Evolutionary conservation across 176 grass and related monocot species (phyloP), one percentile per base, ranked within the genome.

Genomic region (Rhynchospora tenuis): DNA sequence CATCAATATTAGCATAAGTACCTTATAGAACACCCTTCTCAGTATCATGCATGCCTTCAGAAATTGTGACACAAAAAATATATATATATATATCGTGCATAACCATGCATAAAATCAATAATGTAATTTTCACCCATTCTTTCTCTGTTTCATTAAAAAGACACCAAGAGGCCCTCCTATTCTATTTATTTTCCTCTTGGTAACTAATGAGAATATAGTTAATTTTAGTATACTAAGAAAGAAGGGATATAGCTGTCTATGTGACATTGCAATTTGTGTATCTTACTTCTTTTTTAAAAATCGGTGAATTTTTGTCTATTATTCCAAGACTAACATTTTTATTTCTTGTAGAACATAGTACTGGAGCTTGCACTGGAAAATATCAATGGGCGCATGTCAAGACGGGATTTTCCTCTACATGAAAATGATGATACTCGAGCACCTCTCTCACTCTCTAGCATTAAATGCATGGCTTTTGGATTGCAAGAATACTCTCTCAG

Each of bases 381-480:
- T 20, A 82, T 82, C 43, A 64, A 82, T 26, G 60, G 60, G 5
- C 59, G 4, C 13, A n/a, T 47, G 24, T 65, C 62, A 82, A 82
- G 23, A 52, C 5, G 60, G 45, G 79, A 65, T 26, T 64, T 22
- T 48, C 62, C 44, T 26, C 47, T 82, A 66, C 59, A 82, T 27
- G 60, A 82, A 51, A 82, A 9, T 64, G 59, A 82, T 64, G 79
- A 51, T 17, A 64, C 59, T 64, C 20, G 24, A 64, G 59, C 33
- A 65, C 59, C 43, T 48, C 23, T 82, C 44, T 64, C 59, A 9
- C 60, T 82, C 11, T 64, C 79, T 64, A 66, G 79, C 59, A 66
- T 82, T 64, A 47, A 82, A 82, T 64, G 79, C 79, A 47, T 82
- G 38, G 59, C 79, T 82, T 65, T 82, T 82, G 79, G 59, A 59